Conservation (phyloP, 306 rosid genomes). For the Oxytropis ochrocephala region DNA sequence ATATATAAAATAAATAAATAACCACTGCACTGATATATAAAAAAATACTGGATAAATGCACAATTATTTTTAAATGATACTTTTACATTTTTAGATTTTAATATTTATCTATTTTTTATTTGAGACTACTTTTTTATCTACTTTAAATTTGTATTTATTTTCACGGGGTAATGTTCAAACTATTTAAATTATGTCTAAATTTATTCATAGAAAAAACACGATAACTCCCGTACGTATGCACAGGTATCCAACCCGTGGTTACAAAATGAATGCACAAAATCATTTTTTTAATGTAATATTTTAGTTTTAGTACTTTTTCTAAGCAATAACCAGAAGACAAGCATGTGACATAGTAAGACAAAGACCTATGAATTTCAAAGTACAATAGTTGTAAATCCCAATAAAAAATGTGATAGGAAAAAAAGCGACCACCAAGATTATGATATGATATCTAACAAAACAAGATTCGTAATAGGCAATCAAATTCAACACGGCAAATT, state of each 20-base stretch:
- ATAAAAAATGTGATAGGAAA: not conserved
- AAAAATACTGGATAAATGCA: too few species aligned
- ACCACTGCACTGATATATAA: too few species aligned
- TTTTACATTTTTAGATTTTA: too few species aligned
- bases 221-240: too few species aligned
- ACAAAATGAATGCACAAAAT: not conserved
- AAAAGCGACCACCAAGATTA: conserved; percentile 23
- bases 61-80: too few species aligned
- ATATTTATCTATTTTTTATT: too few species aligned
- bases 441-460: conserved; percentile 23
- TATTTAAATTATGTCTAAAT: too few species aligned
- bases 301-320: conserved; percentile 8
- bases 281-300: not conserved
- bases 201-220: too few species aligned
- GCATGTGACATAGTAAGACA: conserved; percentile 43
- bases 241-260: not conserved
- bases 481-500: conserved; percentile 39
- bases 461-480: conserved; percentile 23
- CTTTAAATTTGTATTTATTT: too few species aligned
- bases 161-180: too few species aligned
- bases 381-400: conserved; percentile 29
- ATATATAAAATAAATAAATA: too few species aligned
- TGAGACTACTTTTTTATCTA: too few species aligned
- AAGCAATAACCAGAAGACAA: conserved; percentile 27
- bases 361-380: conserved; percentile 35